Evolutionary conservation across 83 land plant genomes (phyloP).

Genomic region (Isoetes engelmannii): DNA sequence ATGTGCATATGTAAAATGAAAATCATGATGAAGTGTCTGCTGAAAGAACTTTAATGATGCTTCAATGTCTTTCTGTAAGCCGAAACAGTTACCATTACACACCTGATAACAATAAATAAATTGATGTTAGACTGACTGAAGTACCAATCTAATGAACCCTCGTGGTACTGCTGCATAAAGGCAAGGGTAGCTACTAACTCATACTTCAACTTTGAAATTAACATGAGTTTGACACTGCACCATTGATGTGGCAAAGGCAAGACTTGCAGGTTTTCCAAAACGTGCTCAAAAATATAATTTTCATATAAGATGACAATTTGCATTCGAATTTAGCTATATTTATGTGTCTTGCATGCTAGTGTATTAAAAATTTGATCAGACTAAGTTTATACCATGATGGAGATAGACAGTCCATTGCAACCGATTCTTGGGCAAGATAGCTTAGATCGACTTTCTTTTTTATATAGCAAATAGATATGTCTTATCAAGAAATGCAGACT

Average conservation of each 20-base stretch:
- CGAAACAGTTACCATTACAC: conserved; percentile 98
- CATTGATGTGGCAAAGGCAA: too few relatives aligned
- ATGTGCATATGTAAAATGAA: conserved; percentile 86
- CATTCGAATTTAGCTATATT: too few relatives aligned
- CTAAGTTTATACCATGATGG: conserved; percentile 71
- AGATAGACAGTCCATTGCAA: conserved; percentile 82
- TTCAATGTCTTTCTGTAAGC: conserved; percentile 97
- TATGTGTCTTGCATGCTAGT: not conserved
- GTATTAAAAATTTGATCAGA: not conserved
- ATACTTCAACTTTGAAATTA: too few relatives aligned
- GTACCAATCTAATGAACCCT: too few relatives aligned
- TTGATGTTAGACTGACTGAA: too few relatives aligned
- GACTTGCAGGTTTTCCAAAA: too few relatives aligned
- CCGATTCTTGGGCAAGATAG: conserved; percentile 82
- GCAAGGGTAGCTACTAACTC: too few relatives aligned
- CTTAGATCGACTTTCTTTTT: conserved; percentile 92
- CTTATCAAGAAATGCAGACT: too few relatives aligned
- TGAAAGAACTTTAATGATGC: conserved; percentile 89
- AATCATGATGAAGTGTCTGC: conserved; percentile 72
- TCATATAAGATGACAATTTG: too few relatives aligned
- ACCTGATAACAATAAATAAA: conserved; percentile 47
- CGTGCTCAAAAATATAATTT: too few relatives aligned
- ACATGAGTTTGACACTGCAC: too few relatives aligned
- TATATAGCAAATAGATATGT: conserved; percentile 23
- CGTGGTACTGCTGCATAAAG: too few relatives aligned